phyloP scores from a whole-genome alignment of 2,329 filamentous ascomycete genomes.

The Daldinia sp. region DNA sequence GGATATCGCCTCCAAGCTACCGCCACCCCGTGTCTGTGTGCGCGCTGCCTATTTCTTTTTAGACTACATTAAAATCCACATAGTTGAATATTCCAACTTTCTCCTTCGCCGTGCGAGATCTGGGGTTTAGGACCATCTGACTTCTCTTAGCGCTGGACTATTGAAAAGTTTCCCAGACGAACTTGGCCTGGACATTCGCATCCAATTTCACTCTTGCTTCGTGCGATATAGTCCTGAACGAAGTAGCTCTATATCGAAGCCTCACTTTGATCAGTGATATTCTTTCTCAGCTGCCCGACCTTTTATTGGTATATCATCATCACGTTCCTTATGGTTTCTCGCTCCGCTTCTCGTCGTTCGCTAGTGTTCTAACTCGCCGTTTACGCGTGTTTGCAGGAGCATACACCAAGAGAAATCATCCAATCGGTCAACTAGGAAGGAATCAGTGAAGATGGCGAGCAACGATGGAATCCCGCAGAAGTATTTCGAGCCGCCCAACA shows the following conservation, averaged over 20 bases:
- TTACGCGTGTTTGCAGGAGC: not conserved
- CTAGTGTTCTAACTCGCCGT: not conserved
- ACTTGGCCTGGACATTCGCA: not conserved
- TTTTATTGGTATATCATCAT: conserved; percentile 3
- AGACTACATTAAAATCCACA: conserved; percentile 12
- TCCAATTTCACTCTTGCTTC: conserved; percentile 3
- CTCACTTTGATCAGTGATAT: not conserved
- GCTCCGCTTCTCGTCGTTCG: not conserved
- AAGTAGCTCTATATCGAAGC: not conserved
- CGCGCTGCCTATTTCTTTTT: conserved; percentile 11
- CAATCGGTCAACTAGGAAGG: not conserved
- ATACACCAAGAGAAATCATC: not conserved
- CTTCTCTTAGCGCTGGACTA: conserved; percentile 9
- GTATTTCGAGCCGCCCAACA: conserved; percentile 38
- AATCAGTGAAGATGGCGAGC: conserved; percentile 23
- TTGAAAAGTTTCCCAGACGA: conserved; percentile 8
- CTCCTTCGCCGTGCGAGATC: conserved; percentile 12
- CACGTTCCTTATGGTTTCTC: not conserved
- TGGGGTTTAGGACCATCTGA: conserved; percentile 13
- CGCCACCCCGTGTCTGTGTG: conserved; percentile 9
- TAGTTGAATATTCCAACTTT: not conserved
- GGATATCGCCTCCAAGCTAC: not conserved
- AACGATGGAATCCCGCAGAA: conserved; percentile 28
- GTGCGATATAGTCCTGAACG: not conserved
- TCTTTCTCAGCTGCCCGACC: not conserved